phyloP scores from a whole-genome alignment of 148 eudicot genomes.

The Oxyria digyna region DNA sequence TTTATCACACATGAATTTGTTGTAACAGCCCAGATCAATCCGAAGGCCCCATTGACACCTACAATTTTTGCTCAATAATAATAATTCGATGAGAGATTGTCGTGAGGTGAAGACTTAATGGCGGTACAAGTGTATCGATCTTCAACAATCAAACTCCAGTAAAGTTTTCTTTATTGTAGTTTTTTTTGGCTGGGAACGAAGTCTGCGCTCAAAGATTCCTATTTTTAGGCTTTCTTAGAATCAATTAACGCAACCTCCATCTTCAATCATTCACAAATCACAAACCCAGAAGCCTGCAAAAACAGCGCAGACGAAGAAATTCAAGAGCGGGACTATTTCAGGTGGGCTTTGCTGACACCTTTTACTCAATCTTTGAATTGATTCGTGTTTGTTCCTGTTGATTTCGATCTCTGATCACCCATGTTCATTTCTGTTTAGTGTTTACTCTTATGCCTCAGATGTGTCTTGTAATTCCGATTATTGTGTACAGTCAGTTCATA shows the following conservation, averaged over 20 bases:
- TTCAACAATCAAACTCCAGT: too few relatives aligned
- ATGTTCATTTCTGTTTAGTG: neutral
- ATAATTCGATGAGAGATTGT: too few relatives aligned
- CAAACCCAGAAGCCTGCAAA: neutral
- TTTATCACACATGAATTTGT: too few relatives aligned
- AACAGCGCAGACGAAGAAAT: neutral
- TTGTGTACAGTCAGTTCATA: neutral
- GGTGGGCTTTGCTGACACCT: neutral
- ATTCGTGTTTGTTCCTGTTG: neutral
- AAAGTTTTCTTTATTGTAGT: neutral
- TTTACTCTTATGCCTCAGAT: neutral
- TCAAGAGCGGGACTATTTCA: neutral
- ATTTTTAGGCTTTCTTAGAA: neutral
- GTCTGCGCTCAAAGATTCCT: neutral
- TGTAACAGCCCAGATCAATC: too few relatives aligned
- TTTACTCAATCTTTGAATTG: neutral
- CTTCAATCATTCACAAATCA: neutral
- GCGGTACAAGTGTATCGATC: too few relatives aligned
- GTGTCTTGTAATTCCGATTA: neutral
- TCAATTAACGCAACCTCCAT: neutral
- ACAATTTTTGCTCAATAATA: too few relatives aligned
- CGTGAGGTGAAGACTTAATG: too few relatives aligned
- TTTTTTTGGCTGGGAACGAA: neutral
- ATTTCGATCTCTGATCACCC: neutral
- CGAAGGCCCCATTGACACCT: too few relatives aligned